Evolutionary conservation across 148 eudicot species (phyloP).

Genomic region (Dysphania ambrosioides): DNA sequence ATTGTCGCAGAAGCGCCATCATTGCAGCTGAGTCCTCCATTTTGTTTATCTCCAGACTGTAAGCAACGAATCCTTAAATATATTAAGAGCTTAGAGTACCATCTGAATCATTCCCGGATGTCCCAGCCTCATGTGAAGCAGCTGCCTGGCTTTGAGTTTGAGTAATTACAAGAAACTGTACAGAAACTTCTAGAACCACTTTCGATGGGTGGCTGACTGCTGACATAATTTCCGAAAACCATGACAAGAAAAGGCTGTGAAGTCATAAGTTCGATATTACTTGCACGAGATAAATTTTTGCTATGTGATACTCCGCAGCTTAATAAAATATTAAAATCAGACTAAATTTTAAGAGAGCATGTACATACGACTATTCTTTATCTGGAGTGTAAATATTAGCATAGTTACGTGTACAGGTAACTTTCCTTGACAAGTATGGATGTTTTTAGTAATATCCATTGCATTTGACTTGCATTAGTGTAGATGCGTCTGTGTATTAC

Average conservation of each 20-base stretch:
- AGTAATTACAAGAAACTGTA: conserved; percentile 41
- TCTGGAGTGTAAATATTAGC: conserved; percentile 24
- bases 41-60: conserved; percentile 23
- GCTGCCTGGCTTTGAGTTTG: conserved; percentile 22
- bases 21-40: conserved; percentile 41
- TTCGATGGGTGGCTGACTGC: conserved; percentile 19
- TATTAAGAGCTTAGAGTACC: conserved; percentile 35
- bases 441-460: too few species aligned
- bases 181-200: conserved; percentile 14
- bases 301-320: too few species aligned
- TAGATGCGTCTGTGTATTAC: not conserved
- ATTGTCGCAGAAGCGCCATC: conserved; percentile 41
- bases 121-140: conserved; percentile 21
- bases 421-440: not conserved
- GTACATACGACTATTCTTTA: conserved; percentile 35
- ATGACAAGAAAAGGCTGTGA: not conserved
- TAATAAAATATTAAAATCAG: not conserved
- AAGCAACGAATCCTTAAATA: conserved; percentile 35
- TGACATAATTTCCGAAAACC: conserved; percentile 16
- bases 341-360: conserved; percentile 1
- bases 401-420: not conserved
- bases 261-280: not conserved
- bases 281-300: not conserved
- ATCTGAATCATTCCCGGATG: conserved; percentile 27
- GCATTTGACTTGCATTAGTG: not conserved